Evolutionary conservation across 345 rosid genomes (phyloP), one percentile per base, ranked within the genome.

Genomic region (Litchi chinensis): DNA sequence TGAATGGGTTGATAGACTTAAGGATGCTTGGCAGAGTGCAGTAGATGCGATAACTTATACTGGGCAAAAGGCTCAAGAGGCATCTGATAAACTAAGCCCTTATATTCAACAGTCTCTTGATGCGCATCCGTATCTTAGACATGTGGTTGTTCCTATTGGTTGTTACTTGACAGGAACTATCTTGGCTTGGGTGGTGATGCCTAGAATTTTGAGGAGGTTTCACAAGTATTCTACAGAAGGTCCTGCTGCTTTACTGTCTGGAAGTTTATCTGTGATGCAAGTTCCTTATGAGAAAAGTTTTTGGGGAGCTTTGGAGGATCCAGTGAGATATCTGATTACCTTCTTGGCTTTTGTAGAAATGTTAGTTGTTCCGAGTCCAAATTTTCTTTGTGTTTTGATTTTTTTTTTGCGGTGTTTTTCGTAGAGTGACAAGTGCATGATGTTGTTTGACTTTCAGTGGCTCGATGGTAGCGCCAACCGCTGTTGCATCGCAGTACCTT

Each of bases 231-330:
- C 91, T 3, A 70, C 65, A 68, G 89, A 80, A 79, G 89, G 90
- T 41, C 88, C 90, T 1, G 87, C 85, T 77, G 83, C 88, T 79
- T 77, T 91, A 82, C 88, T 89, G 13, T 82, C 91, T 9, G 83
- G 78, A 71, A 77, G 84, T 65, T 71, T 85, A 24, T 73, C 81
- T 2, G 70, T 41, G 32, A 90, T 83, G 26, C 85, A 84, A 75
- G 79, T 89, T 83, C 91, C 97, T 0, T 93, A 93, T 65, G 97
- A 95, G 85, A 88, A 87, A 83, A 92, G 97, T 76, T 83, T 92
- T 26, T 95, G 91, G 97, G 89, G 96, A 73, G 96, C 99, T 83
- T 83, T 93, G 76, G 99, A 95, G 87, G 97, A 91, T 83, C 99
- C 99, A 18, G 73, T 92, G 12, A 85, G 98, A 87, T 95, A 93